Evolutionary conservation across 345 rosid species (phyloP).

Genomic region (Bruguiera gymnorhiza): DNA sequence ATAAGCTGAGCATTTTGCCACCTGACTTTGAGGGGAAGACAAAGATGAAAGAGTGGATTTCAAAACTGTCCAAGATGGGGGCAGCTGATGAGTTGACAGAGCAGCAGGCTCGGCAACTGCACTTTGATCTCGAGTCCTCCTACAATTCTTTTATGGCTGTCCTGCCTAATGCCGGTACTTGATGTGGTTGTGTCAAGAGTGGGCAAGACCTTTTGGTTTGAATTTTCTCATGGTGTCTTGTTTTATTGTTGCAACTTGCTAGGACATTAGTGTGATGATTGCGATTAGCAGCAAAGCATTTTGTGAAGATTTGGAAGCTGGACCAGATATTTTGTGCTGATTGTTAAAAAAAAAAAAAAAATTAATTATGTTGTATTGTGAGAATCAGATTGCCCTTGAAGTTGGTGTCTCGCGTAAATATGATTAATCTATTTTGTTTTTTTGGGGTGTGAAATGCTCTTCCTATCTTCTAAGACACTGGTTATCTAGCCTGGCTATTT

Average conservation of each 20-base stretch:
- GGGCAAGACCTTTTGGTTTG: constrained; percentile 1
- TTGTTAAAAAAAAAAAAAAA: too few species aligned
- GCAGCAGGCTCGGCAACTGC: constrained; percentile 94
- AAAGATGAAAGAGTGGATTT: constrained; percentile 94
- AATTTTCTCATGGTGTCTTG: not conserved
- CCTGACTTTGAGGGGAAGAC: constrained; percentile 90
- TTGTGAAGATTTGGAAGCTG: constrained; percentile 9
- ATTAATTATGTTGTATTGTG: not conserved
- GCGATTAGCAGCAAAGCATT: constrained; percentile 11
- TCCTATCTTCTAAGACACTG: too few species aligned
- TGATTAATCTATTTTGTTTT: not conserved
- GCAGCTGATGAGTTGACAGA: constrained; percentile 92
- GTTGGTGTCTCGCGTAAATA: not conserved
- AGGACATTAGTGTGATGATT: constrained; percentile 1
- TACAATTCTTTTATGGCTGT: constrained; percentile 98
- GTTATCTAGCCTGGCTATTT: too few species aligned
- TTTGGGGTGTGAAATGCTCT: not conserved
- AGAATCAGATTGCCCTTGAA: constrained; percentile 2
- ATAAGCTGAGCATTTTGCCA: constrained; percentile 76
- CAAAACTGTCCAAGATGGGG: constrained; percentile 87
- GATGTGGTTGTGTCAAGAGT: constrained; percentile 14
- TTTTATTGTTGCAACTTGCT: constrained; percentile 8
- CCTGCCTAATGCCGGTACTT: constrained; percentile 73
- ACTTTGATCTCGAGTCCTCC: constrained; percentile 87
- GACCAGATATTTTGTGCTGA: not conserved